Evolutionary conservation across 352 stramenopile genomes (phyloP).

Genomic region (Bremia lactucae): DNA sequence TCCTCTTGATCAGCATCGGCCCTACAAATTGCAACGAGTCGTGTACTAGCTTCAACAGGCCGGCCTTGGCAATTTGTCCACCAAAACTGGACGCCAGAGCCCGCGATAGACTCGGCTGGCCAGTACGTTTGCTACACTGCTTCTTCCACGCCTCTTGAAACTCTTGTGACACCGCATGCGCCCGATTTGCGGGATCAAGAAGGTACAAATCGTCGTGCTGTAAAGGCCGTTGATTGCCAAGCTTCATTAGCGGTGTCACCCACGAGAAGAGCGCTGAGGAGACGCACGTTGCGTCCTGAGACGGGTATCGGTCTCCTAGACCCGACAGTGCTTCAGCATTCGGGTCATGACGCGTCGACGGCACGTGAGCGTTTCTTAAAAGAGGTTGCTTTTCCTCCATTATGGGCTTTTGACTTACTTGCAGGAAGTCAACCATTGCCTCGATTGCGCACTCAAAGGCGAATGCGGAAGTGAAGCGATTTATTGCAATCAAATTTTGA

Average conservation of each 20-base stretch:
- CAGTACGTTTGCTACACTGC: slow-evolving; percentile 12
- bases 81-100: slow-evolving; percentile 36
- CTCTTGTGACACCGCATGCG: slow-evolving; percentile 19
- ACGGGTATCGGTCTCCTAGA: slow-evolving; percentile 42
- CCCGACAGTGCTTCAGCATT: slow-evolving; percentile 6
- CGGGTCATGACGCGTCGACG: slow-evolving; percentile 7
- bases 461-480: slow-evolving; percentile 13
- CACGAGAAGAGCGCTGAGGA: slow-evolving; percentile 63
- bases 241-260: slow-evolving; percentile 65
- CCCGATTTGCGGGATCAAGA: slow-evolving; percentile 43
- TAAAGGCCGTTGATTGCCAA: slow-evolving; percentile 52
- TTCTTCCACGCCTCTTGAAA: slow-evolving; percentile 37
- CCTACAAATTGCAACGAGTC: slow-evolving; percentile 49
- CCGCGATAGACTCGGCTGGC: slow-evolving; percentile 33
- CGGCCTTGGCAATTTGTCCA: slow-evolving; percentile 33
- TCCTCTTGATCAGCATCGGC: slow-evolving; percentile 52
- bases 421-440: slow-evolving; percentile 17
- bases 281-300: slow-evolving; percentile 39
- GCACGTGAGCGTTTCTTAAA: slow-evolving; percentile 16
- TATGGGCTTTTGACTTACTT: slow-evolving; percentile 11
- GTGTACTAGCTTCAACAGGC: slow-evolving; percentile 44
- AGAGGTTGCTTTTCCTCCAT: slow-evolving; percentile 20
- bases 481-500: too few species aligned
- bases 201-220: slow-evolving; percentile 63
- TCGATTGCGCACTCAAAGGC: slow-evolving; percentile 4